Evolutionary conservation across 2,329 filamentous ascomycete species (phyloP), one percentile per base, ranked within the genome.

Genomic region (Colletotrichum horii): DNA sequence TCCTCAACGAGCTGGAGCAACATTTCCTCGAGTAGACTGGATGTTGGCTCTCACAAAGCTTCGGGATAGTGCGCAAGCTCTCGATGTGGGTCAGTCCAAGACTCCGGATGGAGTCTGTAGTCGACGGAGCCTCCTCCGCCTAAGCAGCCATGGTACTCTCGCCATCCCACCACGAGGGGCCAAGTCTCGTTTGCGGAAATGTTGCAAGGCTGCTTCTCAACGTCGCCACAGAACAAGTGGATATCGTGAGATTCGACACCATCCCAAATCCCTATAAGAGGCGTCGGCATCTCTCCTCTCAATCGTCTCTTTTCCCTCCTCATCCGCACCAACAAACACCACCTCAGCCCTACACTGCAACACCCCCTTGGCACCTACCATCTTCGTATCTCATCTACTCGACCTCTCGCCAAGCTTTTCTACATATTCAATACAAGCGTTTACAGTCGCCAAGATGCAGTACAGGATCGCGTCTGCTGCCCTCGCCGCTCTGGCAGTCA

Each of bases 401-500:
- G 1, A 4, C 12, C 22, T 34, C 14, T 24, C 12, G 30, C 15
- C 48, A 56, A 28, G n/a, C 12, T 22, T 28, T 28, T 36, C 52
- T 8, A 38, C 26, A 60, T 12, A 9, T 6, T 24, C 24, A 4
- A 26, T 22, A 64, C 43, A 16, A 58, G 3, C 16, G 5, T 9
- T 14, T 28, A 64, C 12, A 30, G n/a, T 4, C 43, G 19, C 43
- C 71, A 76, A 60, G 5, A 78, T 78, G 78, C 70, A 77, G 65
- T 69, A 65, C 66, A 77, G 74, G 66, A 48, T 77, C 43, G 34
- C 75, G 71, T 30, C 67, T 48, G 71, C 69, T 22, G 69, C 74
- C 15, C 28, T 78, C 52, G 76, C 78, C 38, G 66, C 71, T n/a
- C 24, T 78, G 26, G 65, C 77, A 34, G 19, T 77, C 34, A 24